Evolutionary conservation across 768 basidiomycete species (phyloP).

Genomic region (Mycena polygramma): DNA sequence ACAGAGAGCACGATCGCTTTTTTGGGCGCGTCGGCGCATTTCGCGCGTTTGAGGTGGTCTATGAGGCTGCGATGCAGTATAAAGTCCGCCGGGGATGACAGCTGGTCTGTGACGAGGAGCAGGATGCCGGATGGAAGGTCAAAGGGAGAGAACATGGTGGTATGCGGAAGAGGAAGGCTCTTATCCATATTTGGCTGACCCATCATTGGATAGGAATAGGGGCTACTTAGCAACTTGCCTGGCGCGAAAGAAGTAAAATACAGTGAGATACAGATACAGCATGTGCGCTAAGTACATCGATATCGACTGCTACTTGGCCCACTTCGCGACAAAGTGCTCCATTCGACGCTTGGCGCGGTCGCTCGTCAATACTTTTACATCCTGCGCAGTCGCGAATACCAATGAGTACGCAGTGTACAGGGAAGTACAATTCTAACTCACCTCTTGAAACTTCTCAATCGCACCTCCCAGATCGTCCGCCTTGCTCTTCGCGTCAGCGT

Average conservation of each 20-base stretch:
- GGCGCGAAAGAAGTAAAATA: too few relatives aligned
- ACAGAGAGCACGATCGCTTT: constrained; percentile 67
- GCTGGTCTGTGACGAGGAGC: constrained; percentile 77
- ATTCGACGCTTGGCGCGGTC: constrained; percentile 24
- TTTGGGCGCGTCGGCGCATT: constrained; percentile 35
- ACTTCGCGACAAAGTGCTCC: constrained; percentile 31
- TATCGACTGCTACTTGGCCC: constrained; percentile 14
- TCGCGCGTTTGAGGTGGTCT: constrained; percentile 62
- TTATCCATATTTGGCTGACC: constrained; percentile 11
- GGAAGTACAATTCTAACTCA: too few relatives aligned
- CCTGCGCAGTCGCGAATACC: constrained; percentile 21
- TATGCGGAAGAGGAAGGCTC: constrained; percentile 7
- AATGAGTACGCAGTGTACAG: too few relatives aligned
- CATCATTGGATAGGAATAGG: too few relatives aligned
- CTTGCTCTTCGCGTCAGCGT: constrained; percentile 39
- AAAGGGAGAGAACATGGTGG: constrained; percentile 64
- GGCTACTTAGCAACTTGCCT: too few relatives aligned
- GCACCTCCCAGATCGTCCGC: constrained; percentile 34
- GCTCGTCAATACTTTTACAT: constrained; percentile 19
- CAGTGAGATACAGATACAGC: too few relatives aligned
- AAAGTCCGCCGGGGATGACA: constrained; percentile 81
- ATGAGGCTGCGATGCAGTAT: constrained; percentile 69
- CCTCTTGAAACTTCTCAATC: constrained; percentile 42
- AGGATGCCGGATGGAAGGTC: constrained; percentile 64
- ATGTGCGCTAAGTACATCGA: background rate